Conservation (phyloP, 306 rosid genomes). For the Amphicarpaea edgeworthii region DNA sequence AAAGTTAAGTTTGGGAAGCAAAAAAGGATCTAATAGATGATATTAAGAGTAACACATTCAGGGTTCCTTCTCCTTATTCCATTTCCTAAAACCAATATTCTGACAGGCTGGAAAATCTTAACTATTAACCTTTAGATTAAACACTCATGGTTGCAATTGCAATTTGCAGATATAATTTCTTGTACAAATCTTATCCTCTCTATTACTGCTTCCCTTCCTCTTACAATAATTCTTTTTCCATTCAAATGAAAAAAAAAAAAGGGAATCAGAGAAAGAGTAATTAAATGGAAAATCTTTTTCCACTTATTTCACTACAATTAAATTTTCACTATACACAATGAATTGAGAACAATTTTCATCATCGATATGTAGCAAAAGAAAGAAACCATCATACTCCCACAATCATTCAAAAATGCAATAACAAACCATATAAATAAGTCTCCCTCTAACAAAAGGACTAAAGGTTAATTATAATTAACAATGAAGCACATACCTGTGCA, state of each 20-base stretch:
- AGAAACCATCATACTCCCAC: constrained; percentile 26
- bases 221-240: constrained; percentile 8
- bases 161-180: constrained; percentile 29
- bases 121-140: constrained; percentile 16
- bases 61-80: constrained; percentile 20
- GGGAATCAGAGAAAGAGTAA: constrained; percentile 1
- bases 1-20: not conserved
- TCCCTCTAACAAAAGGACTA: constrained; percentile 5
- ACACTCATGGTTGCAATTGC: constrained; percentile 3
- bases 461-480: constrained; percentile 12
- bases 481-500: constrained; percentile 73
- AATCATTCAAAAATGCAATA: constrained; percentile 22
- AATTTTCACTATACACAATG: constrained; percentile 21
- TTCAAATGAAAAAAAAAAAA: not conserved
- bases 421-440: constrained; percentile 2
- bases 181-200: not conserved
- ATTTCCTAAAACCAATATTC: constrained; percentile 11
- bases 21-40: not conserved
- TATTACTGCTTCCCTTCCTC: constrained; percentile 14
- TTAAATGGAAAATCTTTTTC: constrained; percentile 4
- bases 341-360: constrained; percentile 30
- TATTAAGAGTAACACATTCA: not conserved
- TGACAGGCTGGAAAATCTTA: not conserved
- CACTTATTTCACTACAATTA: not conserved
- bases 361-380: constrained; percentile 27